Evolutionary conservation across 2,329 filamentous ascomycete genomes (phyloP).

Genomic region (Neophaeococcomyces aloes): DNA sequence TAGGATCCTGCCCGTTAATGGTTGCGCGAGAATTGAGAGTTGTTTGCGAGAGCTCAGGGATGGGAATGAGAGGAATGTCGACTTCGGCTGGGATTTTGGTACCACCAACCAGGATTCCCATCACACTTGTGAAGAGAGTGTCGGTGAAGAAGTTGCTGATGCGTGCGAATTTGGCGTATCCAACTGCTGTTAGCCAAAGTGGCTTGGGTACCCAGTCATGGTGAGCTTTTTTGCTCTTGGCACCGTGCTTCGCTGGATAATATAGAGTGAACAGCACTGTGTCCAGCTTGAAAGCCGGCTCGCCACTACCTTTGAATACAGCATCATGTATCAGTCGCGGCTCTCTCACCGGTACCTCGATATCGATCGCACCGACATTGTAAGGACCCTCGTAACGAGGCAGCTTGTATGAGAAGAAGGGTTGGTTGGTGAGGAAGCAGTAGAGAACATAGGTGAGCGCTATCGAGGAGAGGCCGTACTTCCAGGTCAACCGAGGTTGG

Average conservation of each 20-base stretch:
- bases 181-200: slow-evolving; percentile 14
- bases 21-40: not conserved
- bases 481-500: slow-evolving; percentile 17
- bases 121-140: slow-evolving; percentile 15
- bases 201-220: slow-evolving; percentile 21
- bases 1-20: not conserved
- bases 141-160: slow-evolving; percentile 21
- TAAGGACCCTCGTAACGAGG: slow-evolving; percentile 19
- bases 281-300: slow-evolving; percentile 19
- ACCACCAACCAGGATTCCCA: slow-evolving; percentile 18
- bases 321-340: slow-evolving; percentile 14
- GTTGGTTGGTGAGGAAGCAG: slow-evolving; percentile 14
- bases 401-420: slow-evolving; percentile 18
- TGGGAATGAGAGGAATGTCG: slow-evolving; percentile 16
- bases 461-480: slow-evolving; percentile 14
- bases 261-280: slow-evolving; percentile 22
- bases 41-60: slow-evolving; percentile 8
- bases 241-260: slow-evolving; percentile 17
- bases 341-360: slow-evolving; percentile 17
- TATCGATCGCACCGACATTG: slow-evolving; percentile 20
- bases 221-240: slow-evolving; percentile 12
- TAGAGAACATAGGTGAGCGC: slow-evolving; percentile 14
- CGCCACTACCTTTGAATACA: slow-evolving; percentile 13
- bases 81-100: slow-evolving; percentile 21
- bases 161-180: slow-evolving; percentile 20